A percentile compares a stretch with the other conserved stretches of the same genome.
phyloP scores from a whole-genome alignment of 73 alveolate species.

The Paramecium primaurelia region DNA sequence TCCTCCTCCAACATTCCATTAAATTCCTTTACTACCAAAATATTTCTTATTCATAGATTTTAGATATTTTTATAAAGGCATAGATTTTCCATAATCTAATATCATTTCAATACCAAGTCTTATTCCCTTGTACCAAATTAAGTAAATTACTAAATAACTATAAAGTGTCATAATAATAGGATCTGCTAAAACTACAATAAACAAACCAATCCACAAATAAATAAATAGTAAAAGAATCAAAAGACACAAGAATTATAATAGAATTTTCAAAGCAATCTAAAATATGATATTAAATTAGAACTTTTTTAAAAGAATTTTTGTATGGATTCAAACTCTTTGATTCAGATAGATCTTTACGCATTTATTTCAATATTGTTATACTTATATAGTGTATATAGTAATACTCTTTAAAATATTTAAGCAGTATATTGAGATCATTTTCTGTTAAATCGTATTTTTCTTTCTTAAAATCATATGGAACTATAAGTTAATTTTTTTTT shows the following conservation, averaged over 20 bases:
- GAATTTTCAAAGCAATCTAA: background rate
- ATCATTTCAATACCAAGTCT: constrained; percentile 2
- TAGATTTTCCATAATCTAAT: background rate
- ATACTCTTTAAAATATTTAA: background rate
- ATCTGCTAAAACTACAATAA: background rate
- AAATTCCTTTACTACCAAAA: background rate
- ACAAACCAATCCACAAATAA: background rate
- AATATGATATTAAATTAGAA: background rate
- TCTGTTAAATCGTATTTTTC: background rate
- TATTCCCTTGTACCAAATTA: background rate
- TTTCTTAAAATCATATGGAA: background rate
- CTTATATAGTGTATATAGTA: background rate
- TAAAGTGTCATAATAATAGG: background rate
- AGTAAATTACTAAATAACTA: background rate
- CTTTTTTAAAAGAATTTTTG: background rate
- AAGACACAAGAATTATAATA: background rate
- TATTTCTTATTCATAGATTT: background rate
- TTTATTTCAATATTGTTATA: background rate
- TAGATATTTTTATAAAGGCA: background rate
- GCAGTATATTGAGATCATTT: background rate
- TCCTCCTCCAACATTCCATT: constrained; percentile 42
- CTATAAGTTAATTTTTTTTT: background rate
- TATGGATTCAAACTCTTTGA: background rate
- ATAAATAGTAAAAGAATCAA: background rate
- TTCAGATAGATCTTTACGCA: background rate